These are phyloP conservation scores for Thermoascus crustaceus DNA, from an alignment of 2,329 filamentous ascomycete species.

Conservation along the genomic window DNA sequence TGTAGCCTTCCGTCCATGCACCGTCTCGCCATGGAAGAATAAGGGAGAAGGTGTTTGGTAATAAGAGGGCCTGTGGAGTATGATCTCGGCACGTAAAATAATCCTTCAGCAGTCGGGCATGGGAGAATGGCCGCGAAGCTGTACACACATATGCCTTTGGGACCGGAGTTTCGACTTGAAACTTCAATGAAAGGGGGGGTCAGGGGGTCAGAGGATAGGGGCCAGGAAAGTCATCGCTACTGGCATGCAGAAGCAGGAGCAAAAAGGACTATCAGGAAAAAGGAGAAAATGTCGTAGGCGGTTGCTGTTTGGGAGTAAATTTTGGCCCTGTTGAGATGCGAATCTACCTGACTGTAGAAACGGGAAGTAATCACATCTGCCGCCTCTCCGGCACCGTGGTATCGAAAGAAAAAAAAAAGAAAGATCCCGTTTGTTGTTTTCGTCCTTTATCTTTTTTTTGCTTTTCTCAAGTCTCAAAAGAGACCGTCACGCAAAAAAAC, in stretches of 20 bases:
- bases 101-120: slow-evolving; percentile 62
- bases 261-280: too few species aligned
- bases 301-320: neutral
- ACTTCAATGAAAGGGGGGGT: slow-evolving; percentile 4
- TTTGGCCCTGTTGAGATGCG: slow-evolving; percentile 1
- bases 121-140: slow-evolving; percentile 49
- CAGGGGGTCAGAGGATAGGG: slow-evolving; percentile 1
- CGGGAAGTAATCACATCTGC: too few species aligned
- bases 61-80: slow-evolving; percentile 35
- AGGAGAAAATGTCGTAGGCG: slow-evolving; percentile 6
- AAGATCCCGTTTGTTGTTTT: too few species aligned
- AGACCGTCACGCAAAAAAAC: slow-evolving; percentile 11
- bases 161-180: slow-evolving; percentile 6
- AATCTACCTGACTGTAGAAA: slow-evolving; percentile 11
- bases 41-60: slow-evolving; percentile 42
- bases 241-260: too few species aligned
- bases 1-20: slow-evolving; percentile 44
- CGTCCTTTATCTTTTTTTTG: neutral
- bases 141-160: slow-evolving; percentile 62
- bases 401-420: slow-evolving; percentile 5
- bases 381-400: slow-evolving; percentile 4
- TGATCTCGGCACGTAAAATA: slow-evolving; percentile 56
- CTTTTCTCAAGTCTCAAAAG: neutral
- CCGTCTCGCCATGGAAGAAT: slow-evolving; percentile 30
- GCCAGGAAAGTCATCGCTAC: neutral